These are phyloP conservation scores for Coccomyxa sp. DNA, from an alignment of 139 green algal genomes.

Conservation along the genomic window DNA sequence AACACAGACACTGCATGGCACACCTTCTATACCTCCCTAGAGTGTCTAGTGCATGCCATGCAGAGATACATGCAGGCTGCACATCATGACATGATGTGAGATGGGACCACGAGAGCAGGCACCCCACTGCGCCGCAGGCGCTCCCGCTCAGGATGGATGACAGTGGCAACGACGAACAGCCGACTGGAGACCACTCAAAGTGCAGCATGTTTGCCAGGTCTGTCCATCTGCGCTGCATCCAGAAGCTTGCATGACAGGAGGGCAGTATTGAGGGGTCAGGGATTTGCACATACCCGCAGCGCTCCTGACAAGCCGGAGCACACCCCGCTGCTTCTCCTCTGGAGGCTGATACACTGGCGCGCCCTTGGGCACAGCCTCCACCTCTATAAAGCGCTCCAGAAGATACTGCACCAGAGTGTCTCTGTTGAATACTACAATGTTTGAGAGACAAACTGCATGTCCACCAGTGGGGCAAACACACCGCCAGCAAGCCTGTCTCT, in stretches of 20 bases:
- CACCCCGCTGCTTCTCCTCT: neutral
- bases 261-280: neutral
- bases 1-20: constrained; percentile 53
- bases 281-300: constrained; percentile 48
- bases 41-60: too few relatives aligned
- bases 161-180: too few relatives aligned
- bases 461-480: too few relatives aligned
- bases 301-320: constrained; percentile 33
- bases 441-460: too few relatives aligned
- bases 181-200: too few relatives aligned
- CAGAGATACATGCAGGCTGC: too few relatives aligned
- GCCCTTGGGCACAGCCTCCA: constrained; percentile 1
- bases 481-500: too few relatives aligned
- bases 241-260: neutral
- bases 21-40: too few relatives aligned
- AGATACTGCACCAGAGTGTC: constrained; percentile 1
- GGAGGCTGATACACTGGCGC: constrained; percentile 6
- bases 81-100: constrained; percentile 12
- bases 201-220: too few relatives aligned
- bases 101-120: constrained; percentile 20
- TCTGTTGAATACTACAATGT: too few relatives aligned
- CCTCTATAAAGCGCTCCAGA: constrained; percentile 3
- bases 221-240: too few relatives aligned
- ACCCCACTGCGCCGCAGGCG: constrained; percentile 25
- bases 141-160: too few relatives aligned